These are phyloP conservation scores for Vaccinium myrtillus DNA, from an alignment of 148 eudicot genomes.

Conservation along the genomic window DNA sequence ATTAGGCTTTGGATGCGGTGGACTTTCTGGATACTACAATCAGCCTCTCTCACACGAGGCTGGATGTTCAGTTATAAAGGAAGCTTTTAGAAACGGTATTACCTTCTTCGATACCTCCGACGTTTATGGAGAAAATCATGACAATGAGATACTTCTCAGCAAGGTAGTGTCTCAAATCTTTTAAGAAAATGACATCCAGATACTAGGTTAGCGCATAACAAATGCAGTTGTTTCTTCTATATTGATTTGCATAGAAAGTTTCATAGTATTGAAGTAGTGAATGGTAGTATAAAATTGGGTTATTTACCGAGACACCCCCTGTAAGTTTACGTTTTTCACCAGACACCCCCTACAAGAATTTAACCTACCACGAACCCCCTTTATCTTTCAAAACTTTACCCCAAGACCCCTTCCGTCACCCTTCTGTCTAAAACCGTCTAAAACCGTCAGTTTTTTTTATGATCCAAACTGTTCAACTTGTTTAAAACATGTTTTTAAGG, in stretches of 20 bases:
- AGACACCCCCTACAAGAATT: too few species aligned
- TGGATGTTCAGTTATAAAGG: slow-evolving; percentile 37
- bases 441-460: too few species aligned
- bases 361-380: too few species aligned
- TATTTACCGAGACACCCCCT: too few species aligned
- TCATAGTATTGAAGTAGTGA: too few species aligned
- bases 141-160: slow-evolving; percentile 49
- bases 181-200: not conserved
- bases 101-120: slow-evolving; percentile 53
- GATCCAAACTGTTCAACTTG: too few species aligned
- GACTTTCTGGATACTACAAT: slow-evolving; percentile 42
- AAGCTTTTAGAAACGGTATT: slow-evolving; percentile 39
- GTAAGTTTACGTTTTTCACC: too few species aligned
- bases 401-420: too few species aligned
- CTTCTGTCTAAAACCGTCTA: too few species aligned
- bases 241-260: not conserved
- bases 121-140: slow-evolving; percentile 29
- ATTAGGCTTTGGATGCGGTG: slow-evolving; percentile 47
- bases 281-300: too few species aligned
- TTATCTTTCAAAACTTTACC: too few species aligned
- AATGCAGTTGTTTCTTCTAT: not conserved
- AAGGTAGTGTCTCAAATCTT: slow-evolving; percentile 28
- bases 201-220: not conserved
- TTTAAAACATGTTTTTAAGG: too few species aligned
- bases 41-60: slow-evolving; percentile 41